Conservation (phyloP, 345 rosid species). For the Excoecaria cochinchinensis region DNA sequence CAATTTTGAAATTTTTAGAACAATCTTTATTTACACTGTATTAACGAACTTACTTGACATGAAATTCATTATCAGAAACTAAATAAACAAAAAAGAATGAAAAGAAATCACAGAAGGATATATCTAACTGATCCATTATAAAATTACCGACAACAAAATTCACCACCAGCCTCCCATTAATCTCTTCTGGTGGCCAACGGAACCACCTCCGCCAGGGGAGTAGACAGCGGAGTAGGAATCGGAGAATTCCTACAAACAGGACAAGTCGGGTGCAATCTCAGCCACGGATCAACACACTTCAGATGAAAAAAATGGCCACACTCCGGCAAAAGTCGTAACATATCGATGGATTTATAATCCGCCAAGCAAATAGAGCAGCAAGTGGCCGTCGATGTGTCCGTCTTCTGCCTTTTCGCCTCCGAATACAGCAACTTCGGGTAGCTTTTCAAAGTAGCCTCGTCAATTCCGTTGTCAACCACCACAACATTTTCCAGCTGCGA, state of each 20-base stretch:
- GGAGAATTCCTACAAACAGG: slow-evolving; percentile 85
- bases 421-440: slow-evolving; percentile 75
- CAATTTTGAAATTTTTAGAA: no score
- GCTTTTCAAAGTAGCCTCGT: slow-evolving; percentile 65
- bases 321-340: slow-evolving; percentile 62
- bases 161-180: slow-evolving; percentile 13
- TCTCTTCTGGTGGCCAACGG: slow-evolving; percentile 56
- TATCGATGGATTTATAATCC: slow-evolving; percentile 62
- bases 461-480: slow-evolving; percentile 51
- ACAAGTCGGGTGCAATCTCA: slow-evolving; percentile 69
- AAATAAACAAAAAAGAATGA: no score
- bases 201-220: slow-evolving; percentile 79
- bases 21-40: no score
- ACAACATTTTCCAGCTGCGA: slow-evolving; percentile 19
- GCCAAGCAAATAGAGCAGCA: slow-evolving; percentile 85
- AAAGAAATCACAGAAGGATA: no score
- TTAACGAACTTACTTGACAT: no score
- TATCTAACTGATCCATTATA: no score
- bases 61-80: no score
- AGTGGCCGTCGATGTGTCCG: slow-evolving; percentile 39
- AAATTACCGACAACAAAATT: no score
- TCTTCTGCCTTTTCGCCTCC: slow-evolving; percentile 44
- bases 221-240: slow-evolving; percentile 67
- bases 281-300: slow-evolving; percentile 89
- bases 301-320: slow-evolving; percentile 75